Percentiles rank a stretch among this genome's conserved stretches.
Conservation (phyloP, 106 monocot species). For the Hemerocallis citrina region DNA sequence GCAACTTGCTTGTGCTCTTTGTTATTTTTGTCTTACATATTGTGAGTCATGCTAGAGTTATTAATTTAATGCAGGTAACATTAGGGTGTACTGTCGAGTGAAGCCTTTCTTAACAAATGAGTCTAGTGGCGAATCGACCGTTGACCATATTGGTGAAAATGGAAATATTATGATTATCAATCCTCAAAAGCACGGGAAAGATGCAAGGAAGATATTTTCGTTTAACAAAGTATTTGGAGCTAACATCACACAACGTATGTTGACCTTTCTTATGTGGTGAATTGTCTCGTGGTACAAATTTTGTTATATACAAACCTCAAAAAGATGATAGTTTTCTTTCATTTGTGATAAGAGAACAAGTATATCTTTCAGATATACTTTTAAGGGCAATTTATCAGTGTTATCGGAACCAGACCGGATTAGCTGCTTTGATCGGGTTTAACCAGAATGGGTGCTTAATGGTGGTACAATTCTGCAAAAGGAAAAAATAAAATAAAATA, state of each 20-base stretch:
- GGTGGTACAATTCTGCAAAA: too few relatives aligned
- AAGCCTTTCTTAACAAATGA: slow-evolving; percentile 22
- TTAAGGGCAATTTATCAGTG: too few relatives aligned
- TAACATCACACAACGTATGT: slow-evolving; percentile 24
- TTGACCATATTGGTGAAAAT: slow-evolving; percentile 45
- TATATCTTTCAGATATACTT: neutral
- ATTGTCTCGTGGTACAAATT: neutral
- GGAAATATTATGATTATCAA: slow-evolving; percentile 36
- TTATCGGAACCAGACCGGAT: too few relatives aligned
- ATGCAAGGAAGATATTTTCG: slow-evolving; percentile 26
- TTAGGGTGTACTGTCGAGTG: slow-evolving; percentile 40
- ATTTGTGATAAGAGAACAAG: neutral
- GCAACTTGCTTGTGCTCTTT: too few relatives aligned
- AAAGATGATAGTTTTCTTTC: neutral
- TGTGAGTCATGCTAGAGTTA: neutral
- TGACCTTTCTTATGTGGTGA: neutral
- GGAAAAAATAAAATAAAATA: too few relatives aligned
- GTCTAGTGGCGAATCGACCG: slow-evolving; percentile 15
- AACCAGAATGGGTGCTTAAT: neutral
- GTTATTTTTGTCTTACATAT: neutral
- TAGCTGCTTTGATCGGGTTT: too few relatives aligned
- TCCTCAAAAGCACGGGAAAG: slow-evolving; percentile 35
- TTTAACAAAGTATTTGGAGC: slow-evolving; percentile 43
- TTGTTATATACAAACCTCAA: neutral
- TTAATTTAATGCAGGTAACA: slow-evolving; percentile 22